Base-by-base conservation (phyloP, 805 yeast species). In the Grigorovia humatica region DNA sequence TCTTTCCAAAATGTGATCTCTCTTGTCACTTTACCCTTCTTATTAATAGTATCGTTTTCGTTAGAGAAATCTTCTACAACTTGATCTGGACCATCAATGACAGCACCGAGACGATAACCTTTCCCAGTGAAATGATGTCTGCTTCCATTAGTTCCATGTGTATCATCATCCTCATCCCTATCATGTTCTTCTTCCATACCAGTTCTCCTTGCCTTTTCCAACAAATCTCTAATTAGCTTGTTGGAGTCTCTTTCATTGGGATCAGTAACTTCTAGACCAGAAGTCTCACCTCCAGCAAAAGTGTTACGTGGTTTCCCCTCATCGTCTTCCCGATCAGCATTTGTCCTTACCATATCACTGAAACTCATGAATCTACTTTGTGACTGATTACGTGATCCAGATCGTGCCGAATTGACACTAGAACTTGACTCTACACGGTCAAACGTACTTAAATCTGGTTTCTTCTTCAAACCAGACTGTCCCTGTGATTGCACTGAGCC, bases 1-100 rank as follows among this genome's bases (percentile, higher is more conserved):
- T 93, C 91, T 59, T 82, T 84, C 99, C 99, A 93, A 66, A 93
- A 91, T 0, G 95, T 88, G 55, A 93, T 84, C 44, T 85, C 85
- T 62, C 98, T 78, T 17, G 77, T 75, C 5, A 84, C 96, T 53
- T 80, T 82, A 20, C 48, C 45, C 43, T 70, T 73, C 43, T 59
- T 64, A 38, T 58, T 57, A 29, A 64, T 60, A 8, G 55, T 50
- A 1, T 61, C 59, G 17, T 51, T 54, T 1, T 74, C 66, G 54
- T 74, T 75, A 3, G 46, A n/a, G 23, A 43, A 40, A 8, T 66
- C 66, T 23, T 67, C 70, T n/a, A 69, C 61, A 2, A 62, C 61
- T 54, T 64, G 64, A 18, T 71, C 64, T 9, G 72, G 67, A 0
- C 60, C 59, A 23, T 59, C 62, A 1, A 65, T 54, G 18, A 64